phyloP scores from a whole-genome alignment of 352 stramenopile genomes.

The Pythium rhizo-oryzae region DNA sequence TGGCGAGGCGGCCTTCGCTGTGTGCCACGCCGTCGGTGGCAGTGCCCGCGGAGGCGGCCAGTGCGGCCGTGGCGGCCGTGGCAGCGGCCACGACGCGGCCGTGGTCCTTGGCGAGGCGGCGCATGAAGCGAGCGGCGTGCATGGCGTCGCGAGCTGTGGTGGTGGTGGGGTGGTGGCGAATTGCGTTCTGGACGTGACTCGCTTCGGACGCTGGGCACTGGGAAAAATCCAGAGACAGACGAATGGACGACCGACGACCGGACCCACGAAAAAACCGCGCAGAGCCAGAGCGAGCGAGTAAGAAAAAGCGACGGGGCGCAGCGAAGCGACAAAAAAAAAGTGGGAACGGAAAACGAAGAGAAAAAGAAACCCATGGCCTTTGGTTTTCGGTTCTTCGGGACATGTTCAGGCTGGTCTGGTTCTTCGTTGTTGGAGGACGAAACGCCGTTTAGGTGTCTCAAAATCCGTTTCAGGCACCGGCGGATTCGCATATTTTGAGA shows the following conservation, averaged over 20 bases:
- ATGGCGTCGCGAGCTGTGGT: background rate
- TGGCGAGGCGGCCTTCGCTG: slow-evolving; percentile 6
- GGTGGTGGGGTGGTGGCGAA: background rate
- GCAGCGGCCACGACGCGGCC: background rate
- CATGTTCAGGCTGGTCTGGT: no score
- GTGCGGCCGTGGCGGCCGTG: background rate
- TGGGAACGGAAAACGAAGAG: background rate
- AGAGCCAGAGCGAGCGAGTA: background rate
- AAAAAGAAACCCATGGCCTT: background rate
- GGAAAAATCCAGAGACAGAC: slow-evolving; percentile 10
- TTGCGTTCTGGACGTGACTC: background rate
- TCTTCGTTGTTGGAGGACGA: no score
- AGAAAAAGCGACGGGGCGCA: slow-evolving; percentile 8
- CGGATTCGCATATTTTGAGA: no score
- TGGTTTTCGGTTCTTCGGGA: background rate
- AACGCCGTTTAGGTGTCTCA: background rate
- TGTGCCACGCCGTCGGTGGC: slow-evolving; percentile 8
- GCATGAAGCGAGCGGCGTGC: slow-evolving; percentile 7
- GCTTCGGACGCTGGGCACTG: background rate
- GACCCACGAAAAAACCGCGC: background rate
- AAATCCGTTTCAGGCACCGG: background rate
- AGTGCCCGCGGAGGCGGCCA: background rate
- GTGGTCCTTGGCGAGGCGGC: background rate
- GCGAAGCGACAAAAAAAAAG: background rate
- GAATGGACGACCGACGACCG: slow-evolving; percentile 1